These are phyloP conservation scores for Lasiosphaeriaceae sp. DNA, from an alignment of 495 filamentous ascomycete genomes.

Conservation along the genomic window DNA sequence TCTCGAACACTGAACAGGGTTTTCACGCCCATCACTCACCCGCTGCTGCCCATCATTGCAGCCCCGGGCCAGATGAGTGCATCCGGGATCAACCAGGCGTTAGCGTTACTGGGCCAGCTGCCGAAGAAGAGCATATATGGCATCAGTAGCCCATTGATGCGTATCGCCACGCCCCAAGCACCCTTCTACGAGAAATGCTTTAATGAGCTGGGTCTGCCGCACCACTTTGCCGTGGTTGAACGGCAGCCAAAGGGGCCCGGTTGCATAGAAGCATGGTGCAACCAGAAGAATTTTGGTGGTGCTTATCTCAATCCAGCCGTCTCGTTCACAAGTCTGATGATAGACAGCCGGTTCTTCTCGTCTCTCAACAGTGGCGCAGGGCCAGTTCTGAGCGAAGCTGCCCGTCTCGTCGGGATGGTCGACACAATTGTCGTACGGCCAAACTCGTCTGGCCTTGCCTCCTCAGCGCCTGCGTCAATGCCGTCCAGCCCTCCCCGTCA, in stretches of 20 bases:
- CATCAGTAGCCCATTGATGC: conserved; percentile 60
- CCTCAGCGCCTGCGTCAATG: conserved; percentile 34
- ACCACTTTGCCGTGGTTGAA: conserved; percentile 73
- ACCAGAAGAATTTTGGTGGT: conserved; percentile 70
- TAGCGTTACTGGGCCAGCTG: conserved; percentile 74
- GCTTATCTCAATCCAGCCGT: conserved; percentile 73
- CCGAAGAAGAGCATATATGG: conserved; percentile 77
- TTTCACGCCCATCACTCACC: conserved; percentile 83
- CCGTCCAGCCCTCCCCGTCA: conserved; percentile 37
- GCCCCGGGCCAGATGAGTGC: conserved; percentile 80
- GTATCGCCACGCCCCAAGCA: conserved; percentile 64
- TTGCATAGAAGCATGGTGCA: conserved; percentile 57
- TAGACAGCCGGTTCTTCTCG: conserved; percentile 38
- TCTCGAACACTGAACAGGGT: conserved; percentile 76
- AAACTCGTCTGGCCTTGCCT: conserved; percentile 25
- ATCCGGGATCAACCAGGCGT: conserved; percentile 74
- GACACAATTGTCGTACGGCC: conserved; percentile 70
- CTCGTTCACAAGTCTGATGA: conserved; percentile 37
- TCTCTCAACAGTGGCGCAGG: conserved; percentile 51
- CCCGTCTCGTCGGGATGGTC: conserved; percentile 68
- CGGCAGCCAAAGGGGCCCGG: conserved; percentile 58
- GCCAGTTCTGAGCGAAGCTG: conserved; percentile 65
- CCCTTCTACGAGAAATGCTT: conserved; percentile 86
- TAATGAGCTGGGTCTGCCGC: conserved; percentile 81
- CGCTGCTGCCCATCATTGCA: conserved; percentile 76